Percentiles rank a stretch among this genome's conserved stretches.
Conservation (phyloP, 148 eudicot species). For the Rhododendron ferrugineum region DNA sequence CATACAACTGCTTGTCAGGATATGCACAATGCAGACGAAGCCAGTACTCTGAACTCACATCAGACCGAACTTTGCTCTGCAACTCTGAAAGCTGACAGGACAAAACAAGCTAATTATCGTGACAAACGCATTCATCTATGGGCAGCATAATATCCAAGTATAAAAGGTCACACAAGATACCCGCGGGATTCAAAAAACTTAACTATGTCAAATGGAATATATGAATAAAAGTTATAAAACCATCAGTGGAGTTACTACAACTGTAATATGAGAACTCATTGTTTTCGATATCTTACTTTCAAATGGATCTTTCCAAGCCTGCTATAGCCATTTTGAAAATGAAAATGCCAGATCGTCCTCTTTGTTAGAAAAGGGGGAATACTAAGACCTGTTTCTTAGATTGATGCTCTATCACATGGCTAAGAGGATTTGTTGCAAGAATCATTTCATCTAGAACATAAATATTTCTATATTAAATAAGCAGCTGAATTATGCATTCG, state of each 20-base stretch:
- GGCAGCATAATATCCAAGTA: not conserved
- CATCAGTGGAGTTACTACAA: not conserved
- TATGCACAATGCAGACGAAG: constrained; percentile 70
- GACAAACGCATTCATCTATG: constrained; percentile 9
- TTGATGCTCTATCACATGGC: not conserved
- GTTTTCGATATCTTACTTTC: not conserved
- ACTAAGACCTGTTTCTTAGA: not conserved
- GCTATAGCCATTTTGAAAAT: not conserved
- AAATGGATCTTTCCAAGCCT: not conserved
- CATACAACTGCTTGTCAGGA: constrained; percentile 81
- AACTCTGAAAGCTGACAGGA: constrained; percentile 66
- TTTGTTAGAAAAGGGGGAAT: too few species aligned
- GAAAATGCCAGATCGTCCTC: not conserved
- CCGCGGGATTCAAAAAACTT: not conserved
- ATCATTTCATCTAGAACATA: not conserved
- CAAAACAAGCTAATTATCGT: constrained; percentile 9
- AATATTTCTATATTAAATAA: not conserved
- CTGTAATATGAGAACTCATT: not conserved
- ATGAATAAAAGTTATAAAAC: not conserved
- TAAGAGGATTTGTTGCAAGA: constrained; percentile 8
- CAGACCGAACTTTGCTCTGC: constrained; percentile 81
- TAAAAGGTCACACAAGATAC: not conserved
- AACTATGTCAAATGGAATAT: not conserved
- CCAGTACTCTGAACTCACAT: constrained; percentile 90
- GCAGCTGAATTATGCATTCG: not conserved